These are phyloP conservation scores for Trichosporon sp. DNA, from an alignment of 1,284 basidiomycete genomes.

Conservation along the genomic window DNA sequence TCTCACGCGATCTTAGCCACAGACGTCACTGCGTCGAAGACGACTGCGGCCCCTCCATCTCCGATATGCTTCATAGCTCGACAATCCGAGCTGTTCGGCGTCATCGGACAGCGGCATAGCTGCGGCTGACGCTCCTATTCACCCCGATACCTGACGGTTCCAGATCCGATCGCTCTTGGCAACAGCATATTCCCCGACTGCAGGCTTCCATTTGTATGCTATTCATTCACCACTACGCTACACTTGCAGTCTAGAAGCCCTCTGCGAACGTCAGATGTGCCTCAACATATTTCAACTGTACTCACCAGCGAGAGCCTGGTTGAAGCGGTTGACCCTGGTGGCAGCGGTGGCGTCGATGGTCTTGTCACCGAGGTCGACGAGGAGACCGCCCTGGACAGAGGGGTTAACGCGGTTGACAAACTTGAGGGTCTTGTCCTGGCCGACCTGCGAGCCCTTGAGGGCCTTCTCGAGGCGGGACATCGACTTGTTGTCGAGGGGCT, in stretches of 20 bases:
- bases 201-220: conserved; percentile 13
- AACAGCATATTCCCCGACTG: neutral
- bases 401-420: conserved; percentile 91
- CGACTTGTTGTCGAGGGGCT: conserved; percentile 67
- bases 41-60: too few relatives aligned
- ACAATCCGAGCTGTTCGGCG: too few relatives aligned
- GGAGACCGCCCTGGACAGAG: conserved; percentile 76
- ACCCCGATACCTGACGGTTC: neutral
- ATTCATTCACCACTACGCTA: conserved; percentile 22
- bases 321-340: conserved; percentile 90
- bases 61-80: too few relatives aligned
- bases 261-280: conserved; percentile 22
- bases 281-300: conserved; percentile 1
- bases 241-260: conserved; percentile 32
- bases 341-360: conserved; percentile 88
- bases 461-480: conserved; percentile 72
- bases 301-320: conserved; percentile 74
- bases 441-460: conserved; percentile 77
- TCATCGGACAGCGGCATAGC: too few relatives aligned
- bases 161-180: neutral
- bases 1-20: neutral
- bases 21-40: neutral
- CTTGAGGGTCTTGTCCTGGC: conserved; percentile 79
- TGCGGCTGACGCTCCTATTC: too few relatives aligned
- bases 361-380: conserved; percentile 98